Conservation (phyloP, 768 basidiomycete genomes). For the Auriscalpium microsporum region DNA sequence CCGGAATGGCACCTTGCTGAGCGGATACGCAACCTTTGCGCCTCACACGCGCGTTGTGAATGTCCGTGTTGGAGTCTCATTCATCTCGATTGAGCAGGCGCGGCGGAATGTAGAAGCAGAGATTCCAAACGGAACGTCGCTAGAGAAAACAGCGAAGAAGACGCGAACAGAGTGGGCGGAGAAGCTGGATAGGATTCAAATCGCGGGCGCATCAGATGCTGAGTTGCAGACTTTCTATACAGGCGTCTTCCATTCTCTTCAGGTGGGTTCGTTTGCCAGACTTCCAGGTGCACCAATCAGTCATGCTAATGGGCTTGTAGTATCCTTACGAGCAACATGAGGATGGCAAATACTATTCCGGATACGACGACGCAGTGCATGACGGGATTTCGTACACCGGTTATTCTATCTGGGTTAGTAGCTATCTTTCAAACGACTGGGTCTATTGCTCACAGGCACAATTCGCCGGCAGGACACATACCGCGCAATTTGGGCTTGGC, state of each 20-base stretch:
- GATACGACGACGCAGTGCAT: constrained; percentile 60
- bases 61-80: constrained; percentile 62
- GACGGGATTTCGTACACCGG: constrained; percentile 67
- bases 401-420: constrained; percentile 67
- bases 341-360: constrained; percentile 63
- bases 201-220: constrained; percentile 26
- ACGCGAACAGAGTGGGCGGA: constrained; percentile 32
- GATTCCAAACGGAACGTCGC: constrained; percentile 29
- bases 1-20: constrained; percentile 37
- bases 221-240: constrained; percentile 42
- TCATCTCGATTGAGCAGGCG: constrained; percentile 61
- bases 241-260: constrained; percentile 52
- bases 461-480: constrained; percentile 52
- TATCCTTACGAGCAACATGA: constrained; percentile 76
- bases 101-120: constrained; percentile 31
- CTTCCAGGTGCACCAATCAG: neutral
- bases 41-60: constrained; percentile 29
- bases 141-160: constrained; percentile 29
- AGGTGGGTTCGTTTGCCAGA: constrained; percentile 27
- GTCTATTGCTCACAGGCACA: neutral
- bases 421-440: neutral
- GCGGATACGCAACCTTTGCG: constrained; percentile 43
- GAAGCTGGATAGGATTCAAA: constrained; percentile 30
- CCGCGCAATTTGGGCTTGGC: constrained; percentile 73
- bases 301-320: constrained; percentile 25